A percentile compares a stretch with the other conserved stretches of the same genome.
phyloP scores from a whole-genome alignment of 495 filamentous ascomycete genomes.

The Hapsidospora chrysogenum region DNA sequence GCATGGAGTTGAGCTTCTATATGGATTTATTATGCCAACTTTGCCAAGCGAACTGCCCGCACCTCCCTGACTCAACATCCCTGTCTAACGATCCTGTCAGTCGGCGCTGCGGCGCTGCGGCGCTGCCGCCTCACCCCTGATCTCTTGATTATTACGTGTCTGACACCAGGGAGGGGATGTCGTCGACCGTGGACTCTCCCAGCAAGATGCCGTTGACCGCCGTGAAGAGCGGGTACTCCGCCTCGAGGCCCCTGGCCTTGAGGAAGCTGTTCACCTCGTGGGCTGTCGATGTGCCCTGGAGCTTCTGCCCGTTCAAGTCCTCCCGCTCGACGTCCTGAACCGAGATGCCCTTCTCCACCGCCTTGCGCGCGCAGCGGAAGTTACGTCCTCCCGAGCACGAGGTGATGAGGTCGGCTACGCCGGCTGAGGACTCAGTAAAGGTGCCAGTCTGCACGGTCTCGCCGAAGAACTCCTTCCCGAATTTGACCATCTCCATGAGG shows the following conservation, averaged over 20 bases:
- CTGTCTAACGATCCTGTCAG: no score
- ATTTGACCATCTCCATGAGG: conserved; percentile 85
- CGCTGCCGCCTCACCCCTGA: background rate
- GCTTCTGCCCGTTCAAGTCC: conserved; percentile 91
- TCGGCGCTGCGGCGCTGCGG: background rate
- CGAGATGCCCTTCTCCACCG: conserved; percentile 56
- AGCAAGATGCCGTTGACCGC: conserved; percentile 56
- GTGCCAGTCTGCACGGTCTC: conserved; percentile 62
- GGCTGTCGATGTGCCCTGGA: conserved; percentile 87
- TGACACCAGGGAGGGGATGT: conserved; percentile 42
- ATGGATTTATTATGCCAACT: no score
- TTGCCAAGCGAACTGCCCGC: no score
- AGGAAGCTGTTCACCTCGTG: conserved; percentile 81
- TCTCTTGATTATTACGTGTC: no score
- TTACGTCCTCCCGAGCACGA: conserved; percentile 84
- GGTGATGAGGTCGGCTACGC: conserved; percentile 92
- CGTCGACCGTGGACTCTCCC: conserved; percentile 38
- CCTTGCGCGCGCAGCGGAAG: conserved; percentile 82
- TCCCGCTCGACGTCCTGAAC: conserved; percentile 77
- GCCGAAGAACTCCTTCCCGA: conserved; percentile 82
- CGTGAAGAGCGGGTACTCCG: conserved; percentile 82
- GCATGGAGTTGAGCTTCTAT: no score
- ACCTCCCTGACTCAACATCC: no score
- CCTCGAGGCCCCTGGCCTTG: conserved; percentile 55
- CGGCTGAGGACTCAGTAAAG: conserved; percentile 91